These are phyloP conservation scores for Pneumocystis wakefieldiae DNA, from an alignment of 1,139 yeast genomes.

Conservation along the genomic window DNA sequence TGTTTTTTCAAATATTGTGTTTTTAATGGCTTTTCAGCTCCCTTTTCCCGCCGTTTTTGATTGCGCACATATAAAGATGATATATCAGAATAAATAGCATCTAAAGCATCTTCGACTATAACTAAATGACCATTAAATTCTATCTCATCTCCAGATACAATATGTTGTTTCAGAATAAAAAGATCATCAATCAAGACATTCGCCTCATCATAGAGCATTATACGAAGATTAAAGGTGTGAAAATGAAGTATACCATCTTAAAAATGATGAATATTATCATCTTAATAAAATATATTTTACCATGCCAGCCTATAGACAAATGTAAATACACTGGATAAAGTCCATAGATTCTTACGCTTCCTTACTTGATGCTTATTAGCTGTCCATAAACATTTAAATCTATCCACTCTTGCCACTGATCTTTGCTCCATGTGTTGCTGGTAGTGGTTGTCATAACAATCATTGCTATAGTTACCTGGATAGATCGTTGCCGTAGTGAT, in stretches of 20 bases:
- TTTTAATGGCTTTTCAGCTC: background rate
- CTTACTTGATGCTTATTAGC: background rate
- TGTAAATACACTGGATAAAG: background rate
- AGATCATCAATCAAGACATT: conserved; percentile 28
- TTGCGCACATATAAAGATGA: background rate
- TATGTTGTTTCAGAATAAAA: conserved; percentile 17
- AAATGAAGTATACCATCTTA: conserved; percentile 36
- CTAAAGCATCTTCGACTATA: conserved; percentile 13
- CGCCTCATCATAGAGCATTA: conserved; percentile 32
- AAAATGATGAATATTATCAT: background rate
- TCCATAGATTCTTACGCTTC: background rate
- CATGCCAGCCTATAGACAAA: background rate
- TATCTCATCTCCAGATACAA: conserved; percentile 17
- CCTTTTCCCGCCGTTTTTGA: background rate
- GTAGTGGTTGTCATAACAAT: background rate
- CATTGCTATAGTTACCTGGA: background rate
- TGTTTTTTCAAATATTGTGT: background rate
- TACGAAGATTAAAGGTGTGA: conserved; percentile 35
- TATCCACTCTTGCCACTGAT: background rate
- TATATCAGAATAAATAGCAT: background rate
- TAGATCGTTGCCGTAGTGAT: background rate
- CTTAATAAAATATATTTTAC: background rate
- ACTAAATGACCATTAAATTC: conserved; percentile 18
- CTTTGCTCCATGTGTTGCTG: background rate
- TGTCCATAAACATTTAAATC: background rate